Conservation (phyloP, 169 alveolate genomes). For the Eimeria zaria region DNA sequence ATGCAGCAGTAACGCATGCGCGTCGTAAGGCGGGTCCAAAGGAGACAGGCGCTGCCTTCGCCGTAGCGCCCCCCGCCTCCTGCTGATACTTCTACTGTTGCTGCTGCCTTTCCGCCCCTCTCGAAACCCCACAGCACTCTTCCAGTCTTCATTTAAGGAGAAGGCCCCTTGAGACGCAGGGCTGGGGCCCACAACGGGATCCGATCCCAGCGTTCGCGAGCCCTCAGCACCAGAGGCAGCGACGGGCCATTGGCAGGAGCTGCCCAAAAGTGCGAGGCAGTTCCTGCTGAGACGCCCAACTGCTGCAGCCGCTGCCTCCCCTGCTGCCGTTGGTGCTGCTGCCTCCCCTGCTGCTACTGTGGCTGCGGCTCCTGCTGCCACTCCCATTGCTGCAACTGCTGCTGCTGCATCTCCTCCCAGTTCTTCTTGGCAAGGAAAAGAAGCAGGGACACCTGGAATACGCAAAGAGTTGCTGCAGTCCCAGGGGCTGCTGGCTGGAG, state of each 20-base stretch:
- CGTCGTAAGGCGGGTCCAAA: slow-evolving; percentile 56
- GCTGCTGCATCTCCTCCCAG: slow-evolving; percentile 2
- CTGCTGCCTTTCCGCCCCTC: background rate
- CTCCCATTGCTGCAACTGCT: too few relatives aligned
- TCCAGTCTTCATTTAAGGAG: slow-evolving; percentile 9
- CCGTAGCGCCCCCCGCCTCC: slow-evolving; percentile 5
- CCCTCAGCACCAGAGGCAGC: too few relatives aligned
- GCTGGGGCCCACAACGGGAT: background rate
- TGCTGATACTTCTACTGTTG: background rate
- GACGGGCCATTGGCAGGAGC: slow-evolving; percentile 4
- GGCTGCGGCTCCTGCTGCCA: too few relatives aligned
- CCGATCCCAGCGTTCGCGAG: too few relatives aligned
- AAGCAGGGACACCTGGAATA: background rate
- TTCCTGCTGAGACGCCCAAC: background rate
- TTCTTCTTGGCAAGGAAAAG: background rate
- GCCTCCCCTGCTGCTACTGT: too few relatives aligned
- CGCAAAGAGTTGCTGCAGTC: background rate
- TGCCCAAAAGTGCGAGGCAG: slow-evolving; percentile 24
- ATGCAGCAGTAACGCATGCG: slow-evolving; percentile 30
- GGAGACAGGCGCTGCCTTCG: slow-evolving; percentile 60
- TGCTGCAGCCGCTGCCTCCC: slow-evolving; percentile 49
- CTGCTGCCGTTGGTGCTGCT: background rate
- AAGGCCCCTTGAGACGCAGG: slow-evolving; percentile 2
- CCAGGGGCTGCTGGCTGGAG: background rate
- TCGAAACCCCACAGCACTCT: slow-evolving; percentile 47